A percentile compares a stretch with the other conserved stretches of the same genome.
Conservation (phyloP, 139 green algal genomes). For the Micractinium sp. region DNA sequence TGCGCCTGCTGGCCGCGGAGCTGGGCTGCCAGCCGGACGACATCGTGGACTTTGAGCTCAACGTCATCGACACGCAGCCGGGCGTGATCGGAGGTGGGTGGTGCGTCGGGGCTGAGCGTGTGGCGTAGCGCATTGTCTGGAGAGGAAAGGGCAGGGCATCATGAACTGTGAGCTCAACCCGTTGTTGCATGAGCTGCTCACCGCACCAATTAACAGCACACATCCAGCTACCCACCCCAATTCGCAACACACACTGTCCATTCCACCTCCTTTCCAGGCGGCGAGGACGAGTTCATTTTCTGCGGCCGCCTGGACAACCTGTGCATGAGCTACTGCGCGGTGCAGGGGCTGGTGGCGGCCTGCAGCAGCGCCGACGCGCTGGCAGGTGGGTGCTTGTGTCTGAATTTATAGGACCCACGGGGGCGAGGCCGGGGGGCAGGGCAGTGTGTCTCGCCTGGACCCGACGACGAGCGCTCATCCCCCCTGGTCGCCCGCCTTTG, state of each 20-base stretch:
- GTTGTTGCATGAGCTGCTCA: no score
- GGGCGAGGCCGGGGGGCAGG: no score
- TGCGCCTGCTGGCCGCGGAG: slow-evolving; percentile 83
- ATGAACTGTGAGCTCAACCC: no score
- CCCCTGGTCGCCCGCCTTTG: no score
- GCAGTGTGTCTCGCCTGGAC: no score
- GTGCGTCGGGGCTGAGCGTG: not conserved
- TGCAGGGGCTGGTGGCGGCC: slow-evolving; percentile 78
- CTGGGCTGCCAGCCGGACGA: slow-evolving; percentile 65
- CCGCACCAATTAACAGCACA: no score
- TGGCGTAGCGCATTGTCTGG: no score
- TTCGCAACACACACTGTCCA: no score
- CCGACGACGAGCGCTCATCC: no score
- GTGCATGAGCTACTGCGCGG: slow-evolving; percentile 75
- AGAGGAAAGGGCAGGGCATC: no score
- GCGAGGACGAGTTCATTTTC: slow-evolving; percentile 89
- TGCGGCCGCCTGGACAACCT: slow-evolving; percentile 96
- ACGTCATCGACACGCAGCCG: slow-evolving; percentile 92
- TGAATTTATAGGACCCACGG: no score
- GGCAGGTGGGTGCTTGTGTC: not conserved
- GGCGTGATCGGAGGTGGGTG: slow-evolving; percentile 54
- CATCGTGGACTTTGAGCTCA: slow-evolving; percentile 97
- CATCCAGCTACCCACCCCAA: no score
- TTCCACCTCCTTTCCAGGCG: slow-evolving; percentile 57
- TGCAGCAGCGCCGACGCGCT: slow-evolving; percentile 8